Evolutionary conservation across 352 stramenopile genomes (phyloP).

Genomic region (Globisporangium megalacanthum): DNA sequence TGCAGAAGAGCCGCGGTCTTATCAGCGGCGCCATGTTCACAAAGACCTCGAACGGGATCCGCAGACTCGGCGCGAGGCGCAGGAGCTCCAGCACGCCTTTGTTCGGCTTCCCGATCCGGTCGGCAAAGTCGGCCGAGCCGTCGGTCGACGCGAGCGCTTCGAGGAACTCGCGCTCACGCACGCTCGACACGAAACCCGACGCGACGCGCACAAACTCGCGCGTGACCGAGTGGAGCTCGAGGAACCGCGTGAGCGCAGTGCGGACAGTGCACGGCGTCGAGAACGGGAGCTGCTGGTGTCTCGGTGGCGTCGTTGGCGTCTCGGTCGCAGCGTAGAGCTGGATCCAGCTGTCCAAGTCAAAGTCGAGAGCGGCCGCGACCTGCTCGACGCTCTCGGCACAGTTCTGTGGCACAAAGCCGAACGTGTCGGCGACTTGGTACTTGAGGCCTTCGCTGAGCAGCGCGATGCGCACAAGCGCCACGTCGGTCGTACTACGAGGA

Average conservation of each 20-base stretch:
- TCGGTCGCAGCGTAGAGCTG: conserved; percentile 33
- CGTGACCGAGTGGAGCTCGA: conserved; percentile 82
- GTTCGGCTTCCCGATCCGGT: conserved; percentile 68
- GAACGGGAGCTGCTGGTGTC: conserved; percentile 68
- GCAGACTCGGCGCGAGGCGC: conserved; percentile 38
- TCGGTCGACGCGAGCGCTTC: conserved; percentile 53
- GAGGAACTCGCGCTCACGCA: conserved; percentile 36
- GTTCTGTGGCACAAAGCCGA: conserved; percentile 83
- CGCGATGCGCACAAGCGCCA: conserved; percentile 42
- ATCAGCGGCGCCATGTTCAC: conserved; percentile 78
- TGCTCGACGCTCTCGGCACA: conserved; percentile 44
- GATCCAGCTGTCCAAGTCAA: conserved; percentile 83
- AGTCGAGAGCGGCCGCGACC: conserved; percentile 62
- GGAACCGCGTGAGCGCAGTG: conserved; percentile 85
- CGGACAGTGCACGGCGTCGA: conserved; percentile 87
- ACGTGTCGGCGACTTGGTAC: conserved; percentile 85
- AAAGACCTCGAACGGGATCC: conserved; percentile 69
- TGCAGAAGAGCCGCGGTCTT: conserved; percentile 91
- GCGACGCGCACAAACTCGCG: conserved; percentile 45
- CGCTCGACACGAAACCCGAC: conserved; percentile 37
- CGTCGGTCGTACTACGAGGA: conserved; percentile 4
- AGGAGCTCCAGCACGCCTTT: conserved; percentile 81
- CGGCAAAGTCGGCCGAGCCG: conserved; percentile 69
- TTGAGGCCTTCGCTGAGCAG: conserved; percentile 40
- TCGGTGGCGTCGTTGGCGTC: not conserved